These are phyloP conservation scores for Flaveria linearis DNA, from an alignment of 129 eudicot species.

Conservation along the genomic window DNA sequence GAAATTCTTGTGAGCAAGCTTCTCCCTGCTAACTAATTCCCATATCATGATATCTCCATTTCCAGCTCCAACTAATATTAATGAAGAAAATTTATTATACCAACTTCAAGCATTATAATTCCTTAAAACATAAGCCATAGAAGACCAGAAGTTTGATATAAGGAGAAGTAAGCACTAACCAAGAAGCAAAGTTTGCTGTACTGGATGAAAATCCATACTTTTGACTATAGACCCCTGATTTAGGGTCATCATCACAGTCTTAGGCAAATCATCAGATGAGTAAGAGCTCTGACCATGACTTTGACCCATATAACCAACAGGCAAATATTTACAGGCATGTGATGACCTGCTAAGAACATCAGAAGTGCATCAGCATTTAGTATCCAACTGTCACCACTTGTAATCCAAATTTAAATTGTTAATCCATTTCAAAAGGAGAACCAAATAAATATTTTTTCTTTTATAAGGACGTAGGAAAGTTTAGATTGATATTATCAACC, in stretches of 20 bases:
- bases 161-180: constrained; percentile 48
- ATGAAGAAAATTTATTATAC: not conserved
- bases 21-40: constrained; percentile 72
- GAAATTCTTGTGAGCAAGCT: constrained; percentile 63
- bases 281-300: constrained; percentile 74
- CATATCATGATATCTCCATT: constrained; percentile 77
- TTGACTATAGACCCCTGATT: constrained; percentile 75
- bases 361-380: constrained; percentile 1
- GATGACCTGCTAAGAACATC: constrained; percentile 50
- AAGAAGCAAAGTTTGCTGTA: constrained; percentile 72
- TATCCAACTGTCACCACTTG: constrained; percentile 5
- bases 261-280: constrained; percentile 78
- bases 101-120: constrained; percentile 12
- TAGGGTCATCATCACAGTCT: constrained; percentile 63
- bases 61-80: constrained; percentile 57
- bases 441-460: not conserved
- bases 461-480: not conserved
- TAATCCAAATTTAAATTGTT: not conserved
- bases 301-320: constrained; percentile 58
- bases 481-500: constrained; percentile 3
- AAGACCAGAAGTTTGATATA: constrained; percentile 9
- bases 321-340: constrained; percentile 59
- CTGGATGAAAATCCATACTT: constrained; percentile 91
- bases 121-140: constrained; percentile 4
- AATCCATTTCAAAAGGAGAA: constrained; percentile 17